A percentile compares a stretch with the other conserved stretches of the same genome.
Evolutionary conservation across 1,284 basidiomycete species (phyloP).

Genomic region (Volvariella surrecta): DNA sequence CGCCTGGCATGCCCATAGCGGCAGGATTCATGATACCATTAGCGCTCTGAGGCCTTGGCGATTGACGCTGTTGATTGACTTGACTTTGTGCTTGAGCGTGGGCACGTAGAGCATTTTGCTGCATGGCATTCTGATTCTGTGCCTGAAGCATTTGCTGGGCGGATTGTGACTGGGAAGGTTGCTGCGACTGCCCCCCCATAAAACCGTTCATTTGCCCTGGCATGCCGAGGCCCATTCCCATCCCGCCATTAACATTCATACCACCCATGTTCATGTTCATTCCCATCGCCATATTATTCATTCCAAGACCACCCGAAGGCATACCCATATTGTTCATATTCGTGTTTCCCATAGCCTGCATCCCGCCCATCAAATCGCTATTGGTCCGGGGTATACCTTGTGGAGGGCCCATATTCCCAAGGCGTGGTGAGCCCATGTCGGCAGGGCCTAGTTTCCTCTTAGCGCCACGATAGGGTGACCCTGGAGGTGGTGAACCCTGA

Average conservation of each 20-base stretch:
- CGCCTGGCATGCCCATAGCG: neutral
- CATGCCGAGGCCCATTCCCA: conserved; percentile 8
- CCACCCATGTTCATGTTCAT: conserved; percentile 16
- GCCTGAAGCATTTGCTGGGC: conserved; percentile 4
- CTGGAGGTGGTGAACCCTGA: conserved; percentile 15
- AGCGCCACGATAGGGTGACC: conserved; percentile 18
- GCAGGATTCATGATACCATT: neutral
- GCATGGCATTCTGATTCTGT: conserved; percentile 1
- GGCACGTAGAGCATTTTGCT: neutral
- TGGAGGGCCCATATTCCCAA: conserved; percentile 7
- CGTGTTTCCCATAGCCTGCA: conserved; percentile 10
- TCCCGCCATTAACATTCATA: conserved; percentile 1
- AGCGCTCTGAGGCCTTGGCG: neutral
- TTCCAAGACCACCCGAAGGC: neutral
- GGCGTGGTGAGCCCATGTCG: conserved; percentile 9
- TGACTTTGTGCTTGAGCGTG: neutral
- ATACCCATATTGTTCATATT: conserved; percentile 10
- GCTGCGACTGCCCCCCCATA: conserved; percentile 3
- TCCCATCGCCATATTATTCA: conserved; percentile 10
- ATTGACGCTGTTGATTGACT: too few relatives aligned
- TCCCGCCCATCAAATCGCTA: conserved; percentile 6
- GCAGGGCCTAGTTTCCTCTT: conserved; percentile 16
- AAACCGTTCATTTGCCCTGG: conserved; percentile 6
- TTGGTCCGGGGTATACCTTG: neutral
- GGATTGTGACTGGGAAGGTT: conserved; percentile 5